Conservation (phyloP, 108 stramenopile genomes). For the Aureococcus anophagefferens region DNA sequence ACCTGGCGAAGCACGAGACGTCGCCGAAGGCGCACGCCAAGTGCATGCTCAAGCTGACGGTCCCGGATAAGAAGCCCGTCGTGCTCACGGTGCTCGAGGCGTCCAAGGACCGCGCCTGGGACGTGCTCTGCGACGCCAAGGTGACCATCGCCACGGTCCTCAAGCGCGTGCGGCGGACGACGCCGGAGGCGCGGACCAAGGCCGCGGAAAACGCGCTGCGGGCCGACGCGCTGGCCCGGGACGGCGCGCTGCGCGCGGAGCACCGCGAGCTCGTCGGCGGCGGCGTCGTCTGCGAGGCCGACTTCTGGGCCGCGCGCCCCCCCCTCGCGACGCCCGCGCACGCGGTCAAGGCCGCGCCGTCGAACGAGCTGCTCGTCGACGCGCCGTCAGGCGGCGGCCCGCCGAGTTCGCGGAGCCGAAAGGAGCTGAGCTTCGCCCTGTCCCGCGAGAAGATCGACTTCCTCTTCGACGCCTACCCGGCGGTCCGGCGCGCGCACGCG, state of each 20-base stretch:
- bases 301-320: background rate
- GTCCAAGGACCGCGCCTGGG: background rate
- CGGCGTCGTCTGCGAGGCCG: background rate
- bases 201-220: background rate
- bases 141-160: background rate
- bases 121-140: background rate
- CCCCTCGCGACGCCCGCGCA: background rate
- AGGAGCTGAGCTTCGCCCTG: too few relatives aligned
- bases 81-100: background rate
- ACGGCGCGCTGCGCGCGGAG: background rate
- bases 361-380: background rate
- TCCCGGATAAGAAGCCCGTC: background rate
- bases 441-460: background rate
- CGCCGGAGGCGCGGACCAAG: background rate
- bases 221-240: background rate
- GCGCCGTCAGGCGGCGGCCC: background rate
- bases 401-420: too few relatives aligned
- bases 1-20: background rate
- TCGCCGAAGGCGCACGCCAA: background rate
- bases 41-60: background rate
- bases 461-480: background rate
- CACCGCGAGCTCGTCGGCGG: background rate
- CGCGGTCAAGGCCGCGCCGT: background rate
- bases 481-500: background rate
- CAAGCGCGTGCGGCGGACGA: background rate